These are phyloP conservation scores for Polygonum maritimum DNA, from an alignment of 148 eudicot genomes.

Conservation along the genomic window DNA sequence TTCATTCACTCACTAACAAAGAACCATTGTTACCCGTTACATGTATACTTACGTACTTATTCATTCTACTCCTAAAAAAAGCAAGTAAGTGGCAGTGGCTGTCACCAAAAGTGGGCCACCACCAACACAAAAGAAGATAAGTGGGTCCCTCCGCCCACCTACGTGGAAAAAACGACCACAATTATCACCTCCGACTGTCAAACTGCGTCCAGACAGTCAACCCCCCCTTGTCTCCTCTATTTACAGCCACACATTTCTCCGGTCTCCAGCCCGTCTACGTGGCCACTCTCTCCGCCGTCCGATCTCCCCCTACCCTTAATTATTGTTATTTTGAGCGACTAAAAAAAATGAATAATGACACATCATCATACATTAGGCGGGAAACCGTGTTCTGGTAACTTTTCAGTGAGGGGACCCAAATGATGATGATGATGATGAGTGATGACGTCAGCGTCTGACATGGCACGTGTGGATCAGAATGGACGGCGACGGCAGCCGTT, in stretches of 20 bases:
- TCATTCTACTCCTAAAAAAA: neutral
- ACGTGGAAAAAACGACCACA: neutral
- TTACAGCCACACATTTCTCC: neutral
- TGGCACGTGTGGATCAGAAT: neutral
- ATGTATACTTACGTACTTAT: neutral
- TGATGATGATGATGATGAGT: neutral
- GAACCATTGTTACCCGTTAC: neutral
- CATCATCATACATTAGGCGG: neutral
- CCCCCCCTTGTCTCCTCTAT: constrained; percentile 1
- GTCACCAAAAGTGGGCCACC: neutral
- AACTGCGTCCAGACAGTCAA: neutral
- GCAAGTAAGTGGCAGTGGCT: no score
- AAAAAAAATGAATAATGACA: neutral
- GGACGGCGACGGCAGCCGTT: constrained; percentile 17
- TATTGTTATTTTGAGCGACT: neutral
- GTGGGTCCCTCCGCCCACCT: constrained; percentile 2
- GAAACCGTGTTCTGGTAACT: neutral
- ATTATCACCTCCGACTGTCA: neutral
- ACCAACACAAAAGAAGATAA: neutral
- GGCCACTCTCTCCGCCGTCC: neutral
- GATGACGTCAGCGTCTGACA: neutral
- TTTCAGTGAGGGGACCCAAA: neutral
- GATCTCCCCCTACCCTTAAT: neutral
- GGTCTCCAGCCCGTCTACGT: constrained; percentile 5
- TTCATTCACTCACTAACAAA: neutral